Evolutionary conservation across 208 protist species (phyloP).

Genomic region (Balamuthia mandrillaris): DNA sequence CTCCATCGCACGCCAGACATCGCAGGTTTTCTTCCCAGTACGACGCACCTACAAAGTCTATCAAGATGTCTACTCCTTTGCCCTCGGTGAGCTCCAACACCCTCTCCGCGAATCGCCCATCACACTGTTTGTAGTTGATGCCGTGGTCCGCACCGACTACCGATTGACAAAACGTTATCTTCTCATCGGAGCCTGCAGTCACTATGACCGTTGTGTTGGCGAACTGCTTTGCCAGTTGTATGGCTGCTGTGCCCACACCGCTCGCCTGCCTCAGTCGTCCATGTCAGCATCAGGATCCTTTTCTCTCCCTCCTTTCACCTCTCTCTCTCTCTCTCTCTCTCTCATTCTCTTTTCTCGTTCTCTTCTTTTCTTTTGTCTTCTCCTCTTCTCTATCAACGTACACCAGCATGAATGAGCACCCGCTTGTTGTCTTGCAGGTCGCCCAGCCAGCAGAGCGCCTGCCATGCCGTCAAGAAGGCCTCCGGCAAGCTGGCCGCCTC

Average conservation of each 20-base stretch:
- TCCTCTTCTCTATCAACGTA: too few relatives aligned
- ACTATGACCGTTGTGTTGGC: neutral
- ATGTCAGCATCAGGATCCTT: neutral
- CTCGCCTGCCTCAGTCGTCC: constrained; percentile 53
- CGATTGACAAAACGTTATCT: constrained; percentile 37
- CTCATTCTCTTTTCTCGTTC: neutral
- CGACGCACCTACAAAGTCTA: constrained; percentile 56
- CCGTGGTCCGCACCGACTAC: constrained; percentile 42
- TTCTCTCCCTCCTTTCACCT: neutral
- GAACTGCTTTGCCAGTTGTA: constrained; percentile 77
- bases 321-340: neutral
- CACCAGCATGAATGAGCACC: constrained; percentile 81
- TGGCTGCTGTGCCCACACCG: constrained; percentile 80
- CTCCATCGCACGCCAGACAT: constrained; percentile 12
- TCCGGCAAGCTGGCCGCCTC: constrained; percentile 85
- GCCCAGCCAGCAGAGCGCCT: constrained; percentile 76
- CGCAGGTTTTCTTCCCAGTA: constrained; percentile 45
- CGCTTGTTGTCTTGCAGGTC: constrained; percentile 59
- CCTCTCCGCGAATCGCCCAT: neutral
- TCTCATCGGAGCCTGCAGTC: constrained; percentile 39
- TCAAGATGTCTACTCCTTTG: constrained; percentile 49
- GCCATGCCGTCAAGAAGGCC: constrained; percentile 86
- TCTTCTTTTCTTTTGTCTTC: neutral
- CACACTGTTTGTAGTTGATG: constrained; percentile 42
- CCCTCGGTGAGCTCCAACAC: constrained; percentile 8